Evolutionary conservation across 2,329 filamentous ascomycete species (phyloP).

Genomic region (Septoria linicola): DNA sequence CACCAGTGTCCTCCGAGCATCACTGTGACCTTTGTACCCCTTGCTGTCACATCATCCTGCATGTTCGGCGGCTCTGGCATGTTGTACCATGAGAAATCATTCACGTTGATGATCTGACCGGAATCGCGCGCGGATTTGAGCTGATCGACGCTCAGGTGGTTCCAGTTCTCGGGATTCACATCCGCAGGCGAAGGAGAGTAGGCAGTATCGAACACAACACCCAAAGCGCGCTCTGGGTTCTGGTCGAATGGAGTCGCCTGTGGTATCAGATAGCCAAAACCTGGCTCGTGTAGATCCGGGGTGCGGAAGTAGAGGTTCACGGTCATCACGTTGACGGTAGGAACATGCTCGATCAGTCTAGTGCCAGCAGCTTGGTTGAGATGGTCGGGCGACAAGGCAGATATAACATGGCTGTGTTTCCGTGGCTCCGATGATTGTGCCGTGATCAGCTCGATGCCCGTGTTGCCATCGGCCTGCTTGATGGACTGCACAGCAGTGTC

Average conservation of each 20-base stretch:
- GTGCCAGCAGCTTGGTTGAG: constrained; percentile 39
- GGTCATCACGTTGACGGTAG: constrained; percentile 73
- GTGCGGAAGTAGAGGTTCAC: constrained; percentile 83
- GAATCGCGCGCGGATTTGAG: constrained; percentile 28
- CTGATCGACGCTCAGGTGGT: constrained; percentile 25
- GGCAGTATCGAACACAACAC: constrained; percentile 88
- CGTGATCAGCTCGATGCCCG: constrained; percentile 37
- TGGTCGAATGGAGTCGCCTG: constrained; percentile 65
- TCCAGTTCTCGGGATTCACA: constrained; percentile 29
- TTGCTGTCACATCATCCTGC: constrained; percentile 46
- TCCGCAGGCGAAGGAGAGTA: constrained; percentile 35
- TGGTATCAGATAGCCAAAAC: constrained; percentile 92
- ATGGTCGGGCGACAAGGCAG: constrained; percentile 55
- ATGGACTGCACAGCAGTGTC: constrained; percentile 50
- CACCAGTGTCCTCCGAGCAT: constrained; percentile 96
- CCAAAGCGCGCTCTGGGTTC: constrained; percentile 80
- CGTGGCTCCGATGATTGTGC: constrained; percentile 21
- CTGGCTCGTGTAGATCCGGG: constrained; percentile 63
- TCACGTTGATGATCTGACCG: constrained; percentile 34
- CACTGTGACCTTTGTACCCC: constrained; percentile 79
- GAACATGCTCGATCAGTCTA: constrained; percentile 59
- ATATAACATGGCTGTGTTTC: constrained; percentile 59
- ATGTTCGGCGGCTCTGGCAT: constrained; percentile 33
- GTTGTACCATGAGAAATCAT: constrained; percentile 39
- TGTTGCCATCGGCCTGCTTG: constrained; percentile 28